These are phyloP conservation scores for Neurospora sp. DNA, from an alignment of 2,329 filamentous ascomycete genomes.

Conservation along the genomic window DNA sequence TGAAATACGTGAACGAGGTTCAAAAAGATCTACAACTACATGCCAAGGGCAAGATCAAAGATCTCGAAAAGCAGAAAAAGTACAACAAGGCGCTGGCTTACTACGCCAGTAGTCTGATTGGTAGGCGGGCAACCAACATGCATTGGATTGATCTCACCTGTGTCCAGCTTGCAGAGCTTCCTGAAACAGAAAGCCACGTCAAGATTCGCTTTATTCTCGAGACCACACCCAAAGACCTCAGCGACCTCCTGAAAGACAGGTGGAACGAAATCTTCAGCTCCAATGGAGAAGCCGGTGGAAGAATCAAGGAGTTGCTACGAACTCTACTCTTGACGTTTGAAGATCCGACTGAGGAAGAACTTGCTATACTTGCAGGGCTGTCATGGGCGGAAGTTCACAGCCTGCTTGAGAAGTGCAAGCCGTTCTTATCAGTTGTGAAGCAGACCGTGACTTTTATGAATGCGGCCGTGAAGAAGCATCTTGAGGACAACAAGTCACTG, in stretches of 20 bases:
- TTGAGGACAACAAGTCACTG: neutral
- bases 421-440: neutral
- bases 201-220: neutral
- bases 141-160: conserved; percentile 3
- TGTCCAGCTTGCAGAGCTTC: neutral
- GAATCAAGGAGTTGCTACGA: conserved; percentile 1
- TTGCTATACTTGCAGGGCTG: neutral
- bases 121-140: neutral
- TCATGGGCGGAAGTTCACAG: neutral
- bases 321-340: neutral
- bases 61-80: neutral
- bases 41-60: neutral
- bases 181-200: neutral
- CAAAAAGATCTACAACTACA: neutral
- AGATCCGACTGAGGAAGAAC: neutral
- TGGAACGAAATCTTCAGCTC: neutral
- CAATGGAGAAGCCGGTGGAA: neutral
- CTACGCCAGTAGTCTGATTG: neutral
- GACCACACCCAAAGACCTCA: neutral
- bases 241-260: neutral
- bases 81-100: conserved; percentile 2
- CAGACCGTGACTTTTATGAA: neutral
- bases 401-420: neutral
- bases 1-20: neutral
- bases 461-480: conserved; percentile 1